Base-by-base conservation (phyloP, 306 rosid genomes). In the Cicer bijugum region DNA sequence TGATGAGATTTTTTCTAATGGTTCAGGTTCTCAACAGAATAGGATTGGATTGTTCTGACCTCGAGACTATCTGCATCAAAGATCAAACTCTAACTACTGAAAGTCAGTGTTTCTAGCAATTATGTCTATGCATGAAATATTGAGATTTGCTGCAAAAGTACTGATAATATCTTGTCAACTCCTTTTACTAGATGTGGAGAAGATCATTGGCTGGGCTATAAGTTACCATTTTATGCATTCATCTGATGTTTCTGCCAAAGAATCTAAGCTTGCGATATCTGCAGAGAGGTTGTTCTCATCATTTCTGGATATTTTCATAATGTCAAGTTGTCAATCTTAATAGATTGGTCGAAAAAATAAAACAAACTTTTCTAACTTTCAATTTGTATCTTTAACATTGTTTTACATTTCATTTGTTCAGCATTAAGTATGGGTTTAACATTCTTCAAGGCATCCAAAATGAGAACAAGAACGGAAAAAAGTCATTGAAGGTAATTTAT, bases 171-270 rank as follows among this genome's bases (percentile, higher is more conserved):
- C 42, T 3, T 20, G 14, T 76, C 15, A 43, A 57, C 70, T 62
- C 40, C 52, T 15, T 57, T 37, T 60, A 19, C 38, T 78, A 93
- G 98, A 80, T 78, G 98, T 89, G 71, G 97, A 93, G 79, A 93
- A 89, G 84, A 77, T 86, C 28, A 80, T 88, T 12, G 97, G 98
- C 39, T 93, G 98, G 98, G 96, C 97, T 51, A 55, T 93, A 81
- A 91, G 96, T 86, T 56, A 84, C 72, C 92, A 86, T 66, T 86
- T 79, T 70, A 89, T 89, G 97, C 87, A 86, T 78, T 83, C 68
- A 51, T 47, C 85, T 38, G 89, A 88, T 55, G 84, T 77, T 52
- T 72, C 83, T 46, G 81, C 75, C 23, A 71, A 84, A 82, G 93
- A 89, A 39, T 82, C 82, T 35, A 91, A 89, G 83, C 93, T 79